A percentile compares a stretch with the other conserved stretches of the same genome.
These are phyloP conservation scores for Apiospora marii DNA, from an alignment of 2,329 filamentous ascomycete species.

Conservation along the genomic window DNA sequence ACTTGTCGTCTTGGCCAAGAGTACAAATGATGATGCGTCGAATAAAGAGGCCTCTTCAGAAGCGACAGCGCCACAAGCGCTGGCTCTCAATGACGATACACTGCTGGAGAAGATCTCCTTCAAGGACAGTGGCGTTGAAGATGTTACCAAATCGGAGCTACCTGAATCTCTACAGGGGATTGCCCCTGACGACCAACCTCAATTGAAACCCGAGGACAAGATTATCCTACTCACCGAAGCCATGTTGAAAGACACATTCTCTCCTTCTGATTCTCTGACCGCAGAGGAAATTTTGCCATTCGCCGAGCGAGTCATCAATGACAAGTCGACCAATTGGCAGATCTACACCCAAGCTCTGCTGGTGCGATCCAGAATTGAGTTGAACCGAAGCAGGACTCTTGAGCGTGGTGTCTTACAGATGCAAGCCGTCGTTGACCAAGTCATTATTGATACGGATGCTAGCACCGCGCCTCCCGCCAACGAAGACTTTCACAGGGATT, in stretches of 20 bases:
- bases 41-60: constrained; percentile 19
- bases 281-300: constrained; percentile 95
- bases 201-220: constrained; percentile 83
- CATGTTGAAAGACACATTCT: constrained; percentile 87
- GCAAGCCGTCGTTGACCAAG: constrained; percentile 93
- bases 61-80: constrained; percentile 64
- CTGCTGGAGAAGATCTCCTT: constrained; percentile 89
- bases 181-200: constrained; percentile 81
- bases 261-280: constrained; percentile 83
- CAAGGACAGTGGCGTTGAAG: constrained; percentile 57
- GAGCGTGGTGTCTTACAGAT: constrained; percentile 91
- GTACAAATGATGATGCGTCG: constrained; percentile 52
- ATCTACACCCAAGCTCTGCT: constrained; percentile 94
- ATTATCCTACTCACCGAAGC: constrained; percentile 88
- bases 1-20: constrained; percentile 88
- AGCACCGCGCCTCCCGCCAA: constrained; percentile 34
- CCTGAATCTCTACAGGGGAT: constrained; percentile 69
- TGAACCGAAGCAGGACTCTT: constrained; percentile 84
- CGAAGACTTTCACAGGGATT: constrained; percentile 35
- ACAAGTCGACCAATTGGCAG: constrained; percentile 96
- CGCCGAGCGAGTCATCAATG: constrained; percentile 84
- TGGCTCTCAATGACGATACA: constrained; percentile 91
- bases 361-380: constrained; percentile 88
- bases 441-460: constrained; percentile 78
- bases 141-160: constrained; percentile 51